Conservation (phyloP, 2,329 filamentous ascomycete species). For the Exophiala dermatitidis region DNA sequence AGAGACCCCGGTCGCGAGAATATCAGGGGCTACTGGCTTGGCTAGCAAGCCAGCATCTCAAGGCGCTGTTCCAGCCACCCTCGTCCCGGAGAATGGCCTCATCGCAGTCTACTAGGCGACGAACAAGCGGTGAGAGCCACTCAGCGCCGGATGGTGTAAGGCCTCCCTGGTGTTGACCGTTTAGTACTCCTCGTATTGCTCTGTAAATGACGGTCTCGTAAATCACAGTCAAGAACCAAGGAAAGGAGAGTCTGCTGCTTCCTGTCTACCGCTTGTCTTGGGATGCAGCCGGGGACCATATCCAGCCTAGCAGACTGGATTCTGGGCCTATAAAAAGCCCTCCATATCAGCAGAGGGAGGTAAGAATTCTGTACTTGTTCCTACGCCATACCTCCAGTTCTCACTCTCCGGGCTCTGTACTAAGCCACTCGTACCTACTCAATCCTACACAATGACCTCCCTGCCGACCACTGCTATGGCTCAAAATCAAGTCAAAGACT, state of each 20-base stretch:
- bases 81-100: conserved; percentile 13
- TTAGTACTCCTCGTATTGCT: neutral
- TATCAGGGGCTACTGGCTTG: neutral
- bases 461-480: conserved; percentile 3
- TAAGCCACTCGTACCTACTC: neutral
- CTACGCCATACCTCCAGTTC: neutral
- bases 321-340: neutral
- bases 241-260: neutral
- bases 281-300: neutral
- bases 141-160: neutral
- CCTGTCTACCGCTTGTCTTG: neutral
- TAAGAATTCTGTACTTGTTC: neutral
- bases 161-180: neutral
- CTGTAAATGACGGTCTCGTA: neutral
- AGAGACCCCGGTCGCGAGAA: neutral
- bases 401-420: neutral
- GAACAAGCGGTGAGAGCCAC: neutral
- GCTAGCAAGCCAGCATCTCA: neutral
- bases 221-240: neutral
- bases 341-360: neutral
- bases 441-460: neutral
- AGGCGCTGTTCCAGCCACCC: neutral
- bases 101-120: conserved; percentile 3
- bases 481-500: conserved; percentile 15
- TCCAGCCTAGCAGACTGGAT: neutral